A percentile compares a stretch with the other conserved stretches of the same genome.
These are phyloP conservation scores for Actinomucor elegans DNA, from an alignment of 371 early-diverging fungal species.

Conservation along the genomic window DNA sequence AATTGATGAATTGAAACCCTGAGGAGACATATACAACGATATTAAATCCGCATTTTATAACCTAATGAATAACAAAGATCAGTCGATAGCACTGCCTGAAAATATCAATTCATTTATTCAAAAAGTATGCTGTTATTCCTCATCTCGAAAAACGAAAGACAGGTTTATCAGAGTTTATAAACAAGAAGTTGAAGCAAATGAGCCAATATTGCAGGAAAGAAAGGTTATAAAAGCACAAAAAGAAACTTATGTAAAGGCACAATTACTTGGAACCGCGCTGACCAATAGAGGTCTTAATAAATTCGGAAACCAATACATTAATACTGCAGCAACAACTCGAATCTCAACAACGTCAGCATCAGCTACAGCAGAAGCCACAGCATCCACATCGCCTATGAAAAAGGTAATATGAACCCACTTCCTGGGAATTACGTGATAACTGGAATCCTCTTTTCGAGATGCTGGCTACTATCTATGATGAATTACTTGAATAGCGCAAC, in stretches of 20 bases:
- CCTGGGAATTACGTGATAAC: slow-evolving; percentile 6
- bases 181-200: slow-evolving; percentile 9
- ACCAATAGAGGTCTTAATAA: slow-evolving; percentile 14
- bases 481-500: too few species aligned
- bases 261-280: slow-evolving; percentile 13
- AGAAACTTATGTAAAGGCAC: slow-evolving; percentile 12
- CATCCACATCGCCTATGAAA: slow-evolving; percentile 9
- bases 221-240: slow-evolving; percentile 15
- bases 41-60: slow-evolving; percentile 14
- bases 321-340: slow-evolving; percentile 4
- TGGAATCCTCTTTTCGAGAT: slow-evolving; percentile 14
- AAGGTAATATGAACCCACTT: slow-evolving; percentile 9
- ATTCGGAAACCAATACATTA: slow-evolving; percentile 14
- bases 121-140: slow-evolving; percentile 14
- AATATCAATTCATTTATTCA: slow-evolving; percentile 14
- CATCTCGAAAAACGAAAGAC: slow-evolving; percentile 17
- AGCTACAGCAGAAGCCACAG: slow-evolving; percentile 7
- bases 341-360: slow-evolving; percentile 7
- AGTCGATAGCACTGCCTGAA: slow-evolving; percentile 4
- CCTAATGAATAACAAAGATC: slow-evolving; percentile 6
- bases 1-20: slow-evolving; percentile 5
- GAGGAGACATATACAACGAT: slow-evolving; percentile 10
- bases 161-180: slow-evolving; percentile 11
- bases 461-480: slow-evolving; percentile 12
- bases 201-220: slow-evolving; percentile 11